Evolutionary conservation across 306 rosid species (phyloP).

Genomic region (Fagus sylvatica): DNA sequence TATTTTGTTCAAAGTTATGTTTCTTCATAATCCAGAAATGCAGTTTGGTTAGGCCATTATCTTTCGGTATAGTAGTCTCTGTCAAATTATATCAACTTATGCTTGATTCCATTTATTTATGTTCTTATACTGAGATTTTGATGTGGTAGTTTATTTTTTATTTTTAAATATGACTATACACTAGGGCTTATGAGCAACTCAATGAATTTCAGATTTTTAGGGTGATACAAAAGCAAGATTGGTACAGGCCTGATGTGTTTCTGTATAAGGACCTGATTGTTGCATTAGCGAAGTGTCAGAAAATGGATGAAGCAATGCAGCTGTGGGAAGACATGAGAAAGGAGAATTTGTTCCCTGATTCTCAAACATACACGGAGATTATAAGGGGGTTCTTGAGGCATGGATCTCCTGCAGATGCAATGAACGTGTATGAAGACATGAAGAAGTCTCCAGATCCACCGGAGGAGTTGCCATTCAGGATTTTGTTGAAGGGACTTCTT

Average conservation of each 20-base stretch:
- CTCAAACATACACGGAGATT: constrained; percentile 83
- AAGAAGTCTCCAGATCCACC: constrained; percentile 97
- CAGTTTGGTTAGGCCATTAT: not conserved
- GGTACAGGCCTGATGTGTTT: constrained; percentile 77
- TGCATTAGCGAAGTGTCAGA: constrained; percentile 66
- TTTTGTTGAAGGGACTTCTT: constrained; percentile 87
- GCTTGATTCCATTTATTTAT: not conserved
- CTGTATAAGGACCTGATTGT: constrained; percentile 82
- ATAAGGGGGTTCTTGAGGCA: constrained; percentile 83
- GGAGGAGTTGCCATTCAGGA: constrained; percentile 85
- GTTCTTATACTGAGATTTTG: constrained; percentile 10
- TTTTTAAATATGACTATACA: not conserved
- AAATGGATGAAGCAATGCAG: constrained; percentile 77
- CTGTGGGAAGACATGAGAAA: constrained; percentile 81
- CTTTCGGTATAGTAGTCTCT: not conserved
- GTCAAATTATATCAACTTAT: not conserved
- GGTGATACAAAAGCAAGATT: constrained; percentile 78
- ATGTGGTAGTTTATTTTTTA: not conserved
- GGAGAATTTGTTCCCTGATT: constrained; percentile 72
- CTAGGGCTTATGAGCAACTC: constrained; percentile 31
- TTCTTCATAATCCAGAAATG: not conserved
- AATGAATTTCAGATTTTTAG: constrained; percentile 56
- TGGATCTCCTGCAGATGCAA: constrained; percentile 92
- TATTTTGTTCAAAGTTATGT: not conserved
- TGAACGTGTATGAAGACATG: constrained; percentile 91